Percentiles rank a stretch among this genome's conserved stretches.
Evolutionary conservation across 768 basidiomycete species (phyloP).

Genomic region (Pulveroboletus sp.): DNA sequence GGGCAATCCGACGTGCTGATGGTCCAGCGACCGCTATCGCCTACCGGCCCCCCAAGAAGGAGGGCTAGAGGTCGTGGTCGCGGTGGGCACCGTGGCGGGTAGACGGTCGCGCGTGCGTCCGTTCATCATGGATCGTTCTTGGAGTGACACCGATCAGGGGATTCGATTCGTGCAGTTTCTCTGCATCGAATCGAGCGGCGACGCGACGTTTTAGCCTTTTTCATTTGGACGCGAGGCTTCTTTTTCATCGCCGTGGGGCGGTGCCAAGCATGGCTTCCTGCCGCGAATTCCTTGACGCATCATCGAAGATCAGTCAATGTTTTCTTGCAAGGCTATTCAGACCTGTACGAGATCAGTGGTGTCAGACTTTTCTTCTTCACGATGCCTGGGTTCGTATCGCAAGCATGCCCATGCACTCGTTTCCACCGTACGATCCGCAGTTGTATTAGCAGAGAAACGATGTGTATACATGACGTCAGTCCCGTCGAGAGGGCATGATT

Average conservation of each 20-base stretch:
- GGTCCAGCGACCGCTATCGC: constrained; percentile 12
- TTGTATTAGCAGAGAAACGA: not conserved
- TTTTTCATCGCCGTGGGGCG: no score
- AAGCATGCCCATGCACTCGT: no score
- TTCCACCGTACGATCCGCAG: not conserved
- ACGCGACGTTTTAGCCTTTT: no score
- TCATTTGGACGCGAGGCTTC: no score
- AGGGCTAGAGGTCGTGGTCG: constrained; percentile 32
- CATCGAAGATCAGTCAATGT: no score
- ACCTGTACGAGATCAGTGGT: no score
- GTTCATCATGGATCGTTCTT: not conserved
- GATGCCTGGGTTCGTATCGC: no score
- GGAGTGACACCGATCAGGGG: not conserved
- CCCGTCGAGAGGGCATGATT: not conserved
- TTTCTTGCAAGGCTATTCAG: no score
- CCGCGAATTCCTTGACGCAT: no score
- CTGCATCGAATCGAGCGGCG: no score
- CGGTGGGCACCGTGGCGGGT: constrained; percentile 30
- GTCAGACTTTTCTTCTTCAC: no score
- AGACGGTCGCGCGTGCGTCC: not conserved
- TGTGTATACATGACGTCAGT: not conserved
- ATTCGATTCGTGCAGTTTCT: not conserved
- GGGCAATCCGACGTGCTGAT: constrained; percentile 5
- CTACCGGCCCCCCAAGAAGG: constrained; percentile 4
- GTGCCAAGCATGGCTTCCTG: no score